Percentiles rank a stretch among this genome's conserved stretches.
These are phyloP conservation scores for Ophiocordyceps robertsii DNA, from an alignment of 2,329 filamentous ascomycete species.

Conservation along the genomic window DNA sequence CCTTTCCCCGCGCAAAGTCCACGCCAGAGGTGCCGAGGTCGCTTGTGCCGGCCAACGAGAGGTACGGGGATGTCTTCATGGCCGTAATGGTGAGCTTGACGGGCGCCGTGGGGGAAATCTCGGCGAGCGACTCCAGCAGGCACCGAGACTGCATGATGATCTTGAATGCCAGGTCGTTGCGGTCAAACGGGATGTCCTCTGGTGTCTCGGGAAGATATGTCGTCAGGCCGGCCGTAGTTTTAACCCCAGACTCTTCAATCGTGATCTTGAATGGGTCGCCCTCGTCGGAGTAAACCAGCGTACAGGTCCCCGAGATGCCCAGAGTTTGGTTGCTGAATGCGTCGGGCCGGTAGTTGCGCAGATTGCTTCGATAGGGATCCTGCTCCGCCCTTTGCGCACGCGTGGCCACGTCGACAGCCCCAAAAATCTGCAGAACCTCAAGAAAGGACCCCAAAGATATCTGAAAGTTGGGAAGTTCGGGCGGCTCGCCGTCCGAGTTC, in stretches of 20 bases:
- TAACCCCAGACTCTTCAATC: conserved; percentile 74
- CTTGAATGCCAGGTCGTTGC: conserved; percentile 70
- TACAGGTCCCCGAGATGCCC: conserved; percentile 75
- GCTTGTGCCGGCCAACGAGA: conserved; percentile 55
- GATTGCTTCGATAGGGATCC: conserved; percentile 47
- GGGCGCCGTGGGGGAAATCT: conserved; percentile 59
- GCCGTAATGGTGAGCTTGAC: conserved; percentile 56
- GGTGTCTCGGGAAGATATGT: conserved; percentile 69
- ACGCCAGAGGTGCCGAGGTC: conserved; percentile 50
- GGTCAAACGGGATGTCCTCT: conserved; percentile 79
- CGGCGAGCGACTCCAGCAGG: conserved; percentile 58
- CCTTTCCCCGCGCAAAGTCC: conserved; percentile 49
- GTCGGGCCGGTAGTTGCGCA: conserved; percentile 49
- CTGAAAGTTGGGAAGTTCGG: conserved; percentile 58
- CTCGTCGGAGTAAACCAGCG: conserved; percentile 59
- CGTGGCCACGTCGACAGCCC: conserved; percentile 56
- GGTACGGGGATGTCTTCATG: conserved; percentile 50
- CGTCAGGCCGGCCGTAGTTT: conserved; percentile 77
- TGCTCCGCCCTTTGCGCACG: conserved; percentile 44
- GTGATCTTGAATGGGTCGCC: conserved; percentile 75
- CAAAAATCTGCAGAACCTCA: conserved; percentile 92
- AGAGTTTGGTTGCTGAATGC: conserved; percentile 76
- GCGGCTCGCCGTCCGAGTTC: conserved; percentile 22
- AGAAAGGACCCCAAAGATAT: conserved; percentile 78
- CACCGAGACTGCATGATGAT: conserved; percentile 80